Percentiles rank a stretch among this genome's conserved stretches.
Conservation (phyloP, 2,329 filamentous ascomycete genomes). For the Stagonosporopsis tanaceti region DNA sequence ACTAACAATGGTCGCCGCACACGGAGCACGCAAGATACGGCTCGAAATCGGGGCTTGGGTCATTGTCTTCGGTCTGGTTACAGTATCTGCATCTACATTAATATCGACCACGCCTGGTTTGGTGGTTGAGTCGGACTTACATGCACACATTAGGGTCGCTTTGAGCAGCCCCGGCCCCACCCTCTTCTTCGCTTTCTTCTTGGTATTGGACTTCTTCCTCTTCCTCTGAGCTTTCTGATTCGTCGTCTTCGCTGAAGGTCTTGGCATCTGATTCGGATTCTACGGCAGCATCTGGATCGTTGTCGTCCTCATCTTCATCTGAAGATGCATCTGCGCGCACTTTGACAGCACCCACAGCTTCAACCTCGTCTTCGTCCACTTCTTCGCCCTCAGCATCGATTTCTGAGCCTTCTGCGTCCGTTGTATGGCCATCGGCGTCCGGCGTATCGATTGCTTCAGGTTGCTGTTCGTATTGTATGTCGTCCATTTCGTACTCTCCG, state of each 20-base stretch:
- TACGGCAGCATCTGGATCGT: slow-evolving; percentile 50
- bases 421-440: slow-evolving; percentile 43
- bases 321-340: slow-evolving; percentile 42
- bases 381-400: slow-evolving; percentile 54
- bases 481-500: slow-evolving; percentile 51
- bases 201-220: slow-evolving; percentile 66
- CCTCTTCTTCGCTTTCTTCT: slow-evolving; percentile 61
- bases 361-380: slow-evolving; percentile 61
- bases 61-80: slow-evolving; percentile 80
- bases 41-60: slow-evolving; percentile 82
- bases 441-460: slow-evolving; percentile 27
- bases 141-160: slow-evolving; percentile 68
- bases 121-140: slow-evolving; percentile 55
- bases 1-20: slow-evolving; percentile 85
- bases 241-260: slow-evolving; percentile 49
- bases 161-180: slow-evolving; percentile 64
- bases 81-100: slow-evolving; percentile 70
- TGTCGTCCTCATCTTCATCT: slow-evolving; percentile 51
- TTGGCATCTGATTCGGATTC: slow-evolving; percentile 50
- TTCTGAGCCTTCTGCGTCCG: slow-evolving; percentile 53
- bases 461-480: slow-evolving; percentile 42
- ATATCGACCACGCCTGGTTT: slow-evolving; percentile 21
- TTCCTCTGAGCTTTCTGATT: slow-evolving; percentile 56
- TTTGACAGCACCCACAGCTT: slow-evolving; percentile 54
- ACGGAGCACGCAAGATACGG: slow-evolving; percentile 76